These are phyloP conservation scores for Aphanomyces stellatus DNA, from an alignment of 352 stramenopile species.

Conservation along the genomic window DNA sequence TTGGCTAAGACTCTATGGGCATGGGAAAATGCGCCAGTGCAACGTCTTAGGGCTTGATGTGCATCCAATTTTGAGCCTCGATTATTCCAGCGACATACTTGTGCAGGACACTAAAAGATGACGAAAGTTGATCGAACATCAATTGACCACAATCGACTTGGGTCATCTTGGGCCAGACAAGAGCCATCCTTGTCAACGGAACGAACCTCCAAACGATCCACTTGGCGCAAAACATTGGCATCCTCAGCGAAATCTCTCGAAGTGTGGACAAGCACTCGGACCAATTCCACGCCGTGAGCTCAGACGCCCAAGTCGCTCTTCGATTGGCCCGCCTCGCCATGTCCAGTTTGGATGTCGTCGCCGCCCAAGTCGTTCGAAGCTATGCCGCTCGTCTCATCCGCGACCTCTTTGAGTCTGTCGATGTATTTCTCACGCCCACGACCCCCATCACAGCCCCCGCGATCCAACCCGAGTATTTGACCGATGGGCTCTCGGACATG, in stretches of 20 bases:
- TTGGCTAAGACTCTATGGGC: too few species aligned
- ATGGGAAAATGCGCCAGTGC: too few species aligned
- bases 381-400: slow-evolving; percentile 64
- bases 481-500: slow-evolving; percentile 44
- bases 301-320: slow-evolving; percentile 72
- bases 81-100: too few species aligned
- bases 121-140: too few species aligned
- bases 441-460: slow-evolving; percentile 63
- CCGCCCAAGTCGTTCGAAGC: slow-evolving; percentile 68
- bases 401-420: slow-evolving; percentile 70
- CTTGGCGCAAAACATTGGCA: slow-evolving; percentile 68
- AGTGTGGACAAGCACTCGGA: slow-evolving; percentile 58
- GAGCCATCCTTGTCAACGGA: slow-evolving; percentile 66
- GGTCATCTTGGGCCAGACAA: too few species aligned
- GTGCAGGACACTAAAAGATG: too few species aligned
- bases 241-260: slow-evolving; percentile 66
- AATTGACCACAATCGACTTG: too few species aligned
- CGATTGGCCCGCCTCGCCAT: slow-evolving; percentile 55
- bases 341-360: slow-evolving; percentile 69
- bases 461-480: slow-evolving; percentile 37
- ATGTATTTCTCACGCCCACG: slow-evolving; percentile 81
- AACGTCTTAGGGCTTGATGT: too few species aligned
- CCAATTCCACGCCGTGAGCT: slow-evolving; percentile 49
- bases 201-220: slow-evolving; percentile 66
- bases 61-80: too few species aligned